phyloP scores from a whole-genome alignment of 495 filamentous ascomycete species.

The Massariosphaeria phaeospora region DNA sequence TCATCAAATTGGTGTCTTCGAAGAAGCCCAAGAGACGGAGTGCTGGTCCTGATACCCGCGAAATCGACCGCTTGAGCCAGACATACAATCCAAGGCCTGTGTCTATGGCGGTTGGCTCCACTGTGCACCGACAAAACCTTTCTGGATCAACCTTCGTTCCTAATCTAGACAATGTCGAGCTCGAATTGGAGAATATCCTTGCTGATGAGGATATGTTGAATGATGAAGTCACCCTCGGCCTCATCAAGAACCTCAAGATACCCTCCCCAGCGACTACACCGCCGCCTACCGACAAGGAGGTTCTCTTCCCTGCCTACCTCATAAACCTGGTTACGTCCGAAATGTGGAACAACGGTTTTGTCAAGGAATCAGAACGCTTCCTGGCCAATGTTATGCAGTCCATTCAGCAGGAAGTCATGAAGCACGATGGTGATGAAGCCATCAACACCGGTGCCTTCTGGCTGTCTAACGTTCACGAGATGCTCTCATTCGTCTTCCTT shows the following conservation, averaged over 20 bases:
- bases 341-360: constrained; percentile 99
- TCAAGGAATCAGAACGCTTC: constrained; percentile 98
- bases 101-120: constrained; percentile 78
- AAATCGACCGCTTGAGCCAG: constrained; percentile 78
- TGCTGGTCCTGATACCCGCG: constrained; percentile 80
- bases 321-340: constrained; percentile 99
- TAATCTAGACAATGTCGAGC: constrained; percentile 80
- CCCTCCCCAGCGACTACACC: constrained; percentile 77
- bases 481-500: constrained; percentile 99
- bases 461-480: constrained; percentile 99
- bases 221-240: constrained; percentile 90
- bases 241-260: constrained; percentile 95
- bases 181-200: constrained; percentile 86
- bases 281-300: constrained; percentile 93
- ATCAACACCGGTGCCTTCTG: constrained; percentile 98
- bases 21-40: constrained; percentile 97
- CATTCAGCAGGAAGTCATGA: constrained; percentile 98
- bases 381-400: constrained; percentile 99
- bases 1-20: constrained; percentile 94
- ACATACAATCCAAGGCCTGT: constrained; percentile 92
- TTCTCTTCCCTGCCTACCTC: constrained; percentile 95
- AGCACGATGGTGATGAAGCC: constrained; percentile 93
- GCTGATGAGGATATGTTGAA: constrained; percentile 94
- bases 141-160: constrained; percentile 68
- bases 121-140: constrained; percentile 57